phyloP scores from a whole-genome alignment of 345 rosid species.

The Erodium maritimum region DNA sequence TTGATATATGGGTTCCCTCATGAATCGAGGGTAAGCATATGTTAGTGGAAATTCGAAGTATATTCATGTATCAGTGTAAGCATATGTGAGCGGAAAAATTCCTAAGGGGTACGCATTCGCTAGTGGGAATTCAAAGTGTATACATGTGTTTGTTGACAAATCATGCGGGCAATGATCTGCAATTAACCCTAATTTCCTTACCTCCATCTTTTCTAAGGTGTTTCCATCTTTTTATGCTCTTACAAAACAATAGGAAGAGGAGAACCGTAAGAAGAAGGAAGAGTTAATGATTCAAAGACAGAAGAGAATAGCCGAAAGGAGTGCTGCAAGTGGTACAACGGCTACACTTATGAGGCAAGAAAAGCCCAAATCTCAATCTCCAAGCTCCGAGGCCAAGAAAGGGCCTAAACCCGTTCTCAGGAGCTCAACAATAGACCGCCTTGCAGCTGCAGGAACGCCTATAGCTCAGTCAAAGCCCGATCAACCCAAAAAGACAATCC shows the following conservation, averaged over 20 bases:
- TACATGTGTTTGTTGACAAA: too few relatives aligned
- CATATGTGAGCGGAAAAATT: too few relatives aligned
- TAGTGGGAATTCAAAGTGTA: too few relatives aligned
- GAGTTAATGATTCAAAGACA: conserved; percentile 64
- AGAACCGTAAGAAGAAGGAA: conserved; percentile 65
- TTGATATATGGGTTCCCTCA: too few relatives aligned
- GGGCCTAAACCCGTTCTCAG: conserved; percentile 44
- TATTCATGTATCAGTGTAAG: too few relatives aligned
- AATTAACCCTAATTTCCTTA: too few relatives aligned
- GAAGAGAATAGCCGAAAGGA: conserved; percentile 91
- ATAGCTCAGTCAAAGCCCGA: conserved; percentile 24
- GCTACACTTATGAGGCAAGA: conserved; percentile 22
- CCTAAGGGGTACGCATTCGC: too few relatives aligned
- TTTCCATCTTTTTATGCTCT: conserved; percentile 1
- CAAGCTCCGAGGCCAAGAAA: conserved; percentile 29
- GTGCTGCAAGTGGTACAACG: conserved; percentile 28
- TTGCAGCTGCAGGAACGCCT: conserved; percentile 47
- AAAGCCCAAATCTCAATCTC: conserved; percentile 25
- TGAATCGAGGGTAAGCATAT: too few relatives aligned
- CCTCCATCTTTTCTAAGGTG: background rate
- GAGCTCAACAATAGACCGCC: conserved; percentile 82
- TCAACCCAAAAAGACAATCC: conserved; percentile 33
- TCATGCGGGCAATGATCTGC: too few relatives aligned
- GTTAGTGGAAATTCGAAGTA: too few relatives aligned
- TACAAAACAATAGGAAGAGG: conserved; percentile 76